These are phyloP conservation scores for Drosera capensis DNA, from an alignment of 148 eudicot species.

Conservation along the genomic window DNA sequence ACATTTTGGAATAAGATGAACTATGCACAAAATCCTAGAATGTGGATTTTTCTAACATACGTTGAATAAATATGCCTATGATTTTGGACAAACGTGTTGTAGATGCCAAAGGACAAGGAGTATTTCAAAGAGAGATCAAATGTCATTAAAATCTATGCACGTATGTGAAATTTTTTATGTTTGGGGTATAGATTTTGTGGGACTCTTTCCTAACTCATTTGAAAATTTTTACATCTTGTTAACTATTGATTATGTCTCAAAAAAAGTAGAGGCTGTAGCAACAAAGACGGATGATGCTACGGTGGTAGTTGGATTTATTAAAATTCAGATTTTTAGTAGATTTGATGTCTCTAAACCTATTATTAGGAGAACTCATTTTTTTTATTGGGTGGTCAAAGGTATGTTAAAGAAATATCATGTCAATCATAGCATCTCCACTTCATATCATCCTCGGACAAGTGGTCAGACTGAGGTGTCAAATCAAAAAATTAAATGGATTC, in stretches of 20 bases:
- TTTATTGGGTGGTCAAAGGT: neutral
- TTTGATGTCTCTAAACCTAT: neutral
- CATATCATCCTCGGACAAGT: slow-evolving; percentile 1
- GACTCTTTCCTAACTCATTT: neutral
- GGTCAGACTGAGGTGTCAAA: neutral
- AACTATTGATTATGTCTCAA: neutral
- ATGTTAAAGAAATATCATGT: neutral
- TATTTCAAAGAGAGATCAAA: neutral
- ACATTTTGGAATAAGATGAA: neutral
- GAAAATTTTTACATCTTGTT: neutral
- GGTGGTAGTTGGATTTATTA: neutral
- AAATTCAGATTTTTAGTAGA: neutral
- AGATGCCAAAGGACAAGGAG: neutral
- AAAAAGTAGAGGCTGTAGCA: neutral
- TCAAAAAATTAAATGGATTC: neutral
- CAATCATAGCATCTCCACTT: neutral
- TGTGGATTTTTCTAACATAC: neutral
- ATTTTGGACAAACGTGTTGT: neutral
- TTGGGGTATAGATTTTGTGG: neutral
- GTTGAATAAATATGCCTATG: neutral
- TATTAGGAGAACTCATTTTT: neutral
- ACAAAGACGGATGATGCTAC: neutral
- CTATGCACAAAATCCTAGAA: slow-evolving; percentile 1
- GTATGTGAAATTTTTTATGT: neutral
- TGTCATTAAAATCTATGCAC: neutral